These are phyloP conservation scores for Aspergillus ellipticus DNA, from an alignment of 495 filamentous ascomycete genomes.

Conservation along the genomic window DNA sequence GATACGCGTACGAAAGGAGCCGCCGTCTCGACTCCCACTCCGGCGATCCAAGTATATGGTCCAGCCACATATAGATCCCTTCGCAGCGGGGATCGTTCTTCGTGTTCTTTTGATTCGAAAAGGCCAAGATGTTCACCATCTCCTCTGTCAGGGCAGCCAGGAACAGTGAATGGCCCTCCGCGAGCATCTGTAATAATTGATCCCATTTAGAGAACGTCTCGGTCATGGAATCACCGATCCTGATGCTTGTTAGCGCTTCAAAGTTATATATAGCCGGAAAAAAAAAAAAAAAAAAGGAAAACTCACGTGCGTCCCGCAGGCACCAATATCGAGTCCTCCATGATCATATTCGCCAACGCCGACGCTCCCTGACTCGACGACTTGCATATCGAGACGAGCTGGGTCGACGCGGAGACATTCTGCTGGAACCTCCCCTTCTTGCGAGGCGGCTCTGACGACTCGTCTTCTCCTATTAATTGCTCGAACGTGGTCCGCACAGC, in stretches of 20 bases:
- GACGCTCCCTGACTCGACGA: conserved; percentile 14
- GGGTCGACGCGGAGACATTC: conserved; percentile 21
- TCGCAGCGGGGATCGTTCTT: conserved; percentile 24
- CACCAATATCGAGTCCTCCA: conserved; percentile 29
- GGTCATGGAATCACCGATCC: conserved; percentile 32
- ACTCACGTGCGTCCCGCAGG: conserved; percentile 32
- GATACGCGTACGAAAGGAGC: conserved; percentile 31
- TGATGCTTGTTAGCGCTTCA: conserved; percentile 8
- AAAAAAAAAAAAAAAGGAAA: not conserved
- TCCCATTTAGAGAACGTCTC: conserved; percentile 33
- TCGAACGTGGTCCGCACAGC: conserved; percentile 19
- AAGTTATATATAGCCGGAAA: not conserved
- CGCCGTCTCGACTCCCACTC: conserved; percentile 27
- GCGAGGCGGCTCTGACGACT: conserved; percentile 14
- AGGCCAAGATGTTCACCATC: conserved; percentile 32
- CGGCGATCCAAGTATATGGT: conserved; percentile 35
- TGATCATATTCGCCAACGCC: conserved; percentile 25
- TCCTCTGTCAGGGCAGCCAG: conserved; percentile 33
- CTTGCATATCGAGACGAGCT: conserved; percentile 30
- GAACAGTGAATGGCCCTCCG: conserved; percentile 27
- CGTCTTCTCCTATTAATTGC: conserved; percentile 12
- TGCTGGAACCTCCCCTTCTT: conserved; percentile 34
- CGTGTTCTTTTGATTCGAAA: conserved; percentile 14
- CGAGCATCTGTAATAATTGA: conserved; percentile 29
- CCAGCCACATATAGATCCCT: conserved; percentile 39